Base-by-base conservation (phyloP, 768 basidiomycete genomes). In the Inosperma sp. region DNA sequence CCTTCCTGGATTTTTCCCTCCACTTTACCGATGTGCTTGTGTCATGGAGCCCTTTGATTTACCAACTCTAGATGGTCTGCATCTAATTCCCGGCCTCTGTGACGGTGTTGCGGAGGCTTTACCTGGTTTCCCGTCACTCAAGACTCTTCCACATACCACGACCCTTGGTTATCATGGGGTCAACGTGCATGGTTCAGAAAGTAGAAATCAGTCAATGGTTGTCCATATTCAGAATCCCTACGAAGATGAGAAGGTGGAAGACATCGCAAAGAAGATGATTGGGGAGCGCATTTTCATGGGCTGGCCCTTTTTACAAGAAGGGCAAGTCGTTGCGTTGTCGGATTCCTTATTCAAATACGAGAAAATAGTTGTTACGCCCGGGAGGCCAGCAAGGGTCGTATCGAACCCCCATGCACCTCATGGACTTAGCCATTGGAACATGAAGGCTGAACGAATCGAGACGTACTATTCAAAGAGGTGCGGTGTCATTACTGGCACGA, bases 231-330 rank as follows among this genome's bases (percentile, higher is more conserved):
- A 87, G 41, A 89, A 91, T 61, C 78, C 78, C 0, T 77, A 85
- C 63, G 88, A 92, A 54, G 68, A 68, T 39, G 72, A 72, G 56
- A 87, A 83, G 65, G 68, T 80, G 5, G 81, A 86, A 60, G 86
- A 88, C 12, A 68, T 96, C 21, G 95, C 92, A 7, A 68, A 72
- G 37, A 75, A 78, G 62, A 77, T 90, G 73, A 71, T 97, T 37
- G 92, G 88, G 13, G 72, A 84, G 62, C 78, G 87, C 34, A 81
- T 80, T 1, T 97, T 88, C 63, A 72, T 84, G 49, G 83, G 85
- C 21, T 99, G 95, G 94, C 96, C 96, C 0, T 98, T 94, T 76
- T 69, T 99, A 34, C 88, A 88, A 58, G 96, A 99, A 69, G 95
- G 91, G 2, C 69, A 82, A 58, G 92, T 97, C 1, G 82, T 84